Conservation (phyloP, 2,329 filamentous ascomycete genomes). For the Drechslerella dactyloides region DNA sequence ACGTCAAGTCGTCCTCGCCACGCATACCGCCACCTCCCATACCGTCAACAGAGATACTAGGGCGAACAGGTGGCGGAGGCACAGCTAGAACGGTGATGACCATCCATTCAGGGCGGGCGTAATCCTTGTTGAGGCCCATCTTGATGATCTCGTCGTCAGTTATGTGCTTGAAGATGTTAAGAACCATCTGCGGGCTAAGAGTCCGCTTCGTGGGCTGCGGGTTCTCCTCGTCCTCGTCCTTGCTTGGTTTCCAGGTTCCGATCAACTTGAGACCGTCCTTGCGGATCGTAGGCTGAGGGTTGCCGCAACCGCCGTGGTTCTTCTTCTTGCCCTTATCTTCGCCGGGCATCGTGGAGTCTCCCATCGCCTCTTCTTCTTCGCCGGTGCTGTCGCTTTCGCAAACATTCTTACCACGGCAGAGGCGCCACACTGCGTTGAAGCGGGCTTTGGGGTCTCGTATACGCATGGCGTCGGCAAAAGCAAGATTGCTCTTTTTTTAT, state of each 20-base stretch:
- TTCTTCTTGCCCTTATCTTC: conserved; percentile 57
- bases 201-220: conserved; percentile 77
- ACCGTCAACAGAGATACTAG: conserved; percentile 96
- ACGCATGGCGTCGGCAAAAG: conserved; percentile 79
- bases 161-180: conserved; percentile 86
- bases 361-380: conserved; percentile 66
- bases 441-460: conserved; percentile 91
- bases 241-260: conserved; percentile 73
- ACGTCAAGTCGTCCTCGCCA: conserved; percentile 98
- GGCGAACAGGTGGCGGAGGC: conserved; percentile 90
- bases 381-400: conserved; percentile 79
- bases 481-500: conserved; percentile 73
- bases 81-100: conserved; percentile 92
- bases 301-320: conserved; percentile 88
- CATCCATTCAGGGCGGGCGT: conserved; percentile 98
- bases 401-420: conserved; percentile 84
- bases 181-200: conserved; percentile 82
- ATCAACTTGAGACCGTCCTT: conserved; percentile 84
- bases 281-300: conserved; percentile 83
- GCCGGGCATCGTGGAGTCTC: conserved; percentile 39
- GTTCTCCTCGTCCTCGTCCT: conserved; percentile 73
- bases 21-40: conserved; percentile 82
- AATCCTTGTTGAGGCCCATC: conserved; percentile 91
- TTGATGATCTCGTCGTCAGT: conserved; percentile 79
- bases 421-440: conserved; percentile 88